Percentiles rank a stretch among this genome's conserved stretches.
Conservation (phyloP, 176 grass and related monocot genomes). For the Hsuehochloa calcarea region DNA sequence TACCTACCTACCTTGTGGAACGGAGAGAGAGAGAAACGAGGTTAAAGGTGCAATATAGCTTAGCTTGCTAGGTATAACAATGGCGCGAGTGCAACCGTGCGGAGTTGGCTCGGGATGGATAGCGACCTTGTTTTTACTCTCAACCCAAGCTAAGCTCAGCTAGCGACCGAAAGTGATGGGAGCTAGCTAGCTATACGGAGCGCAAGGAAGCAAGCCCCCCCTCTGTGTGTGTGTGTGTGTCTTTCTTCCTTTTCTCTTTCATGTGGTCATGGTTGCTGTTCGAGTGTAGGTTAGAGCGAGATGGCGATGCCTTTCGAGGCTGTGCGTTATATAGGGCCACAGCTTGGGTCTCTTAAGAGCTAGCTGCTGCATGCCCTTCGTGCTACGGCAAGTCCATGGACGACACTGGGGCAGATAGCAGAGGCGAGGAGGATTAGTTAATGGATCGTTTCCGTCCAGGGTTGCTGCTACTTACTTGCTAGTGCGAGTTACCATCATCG, state of each 20-base stretch:
- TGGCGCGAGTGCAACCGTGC: constrained; percentile 22
- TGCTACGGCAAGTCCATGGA: not conserved
- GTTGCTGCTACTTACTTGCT: not conserved
- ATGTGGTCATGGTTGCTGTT: constrained; percentile 18
- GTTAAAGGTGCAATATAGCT: not conserved
- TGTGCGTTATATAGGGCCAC: constrained; percentile 24
- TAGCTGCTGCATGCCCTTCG: not conserved
- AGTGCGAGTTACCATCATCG: not conserved
- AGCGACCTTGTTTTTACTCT: constrained; percentile 34
- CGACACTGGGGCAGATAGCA: not conserved
- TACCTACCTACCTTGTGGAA: not conserved
- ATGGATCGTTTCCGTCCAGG: not conserved
- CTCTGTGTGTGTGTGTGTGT: no score
- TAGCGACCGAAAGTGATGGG: not conserved
- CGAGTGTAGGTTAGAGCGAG: constrained; percentile 16
- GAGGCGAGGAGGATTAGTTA: not conserved
- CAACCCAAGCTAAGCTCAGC: not conserved
- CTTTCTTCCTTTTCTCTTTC: not conserved
- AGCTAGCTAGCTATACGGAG: no score
- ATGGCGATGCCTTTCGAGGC: not conserved
- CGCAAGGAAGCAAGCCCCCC: no score
- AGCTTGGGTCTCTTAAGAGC: not conserved
- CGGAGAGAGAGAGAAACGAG: not conserved
- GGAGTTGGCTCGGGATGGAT: not conserved
- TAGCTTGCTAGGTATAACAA: not conserved